A percentile compares a stretch with the other conserved stretches of the same genome.
These are phyloP conservation scores for Chrysoporthe deuterocubensis DNA, from an alignment of 2,329 filamentous ascomycete genomes.

Conservation along the genomic window DNA sequence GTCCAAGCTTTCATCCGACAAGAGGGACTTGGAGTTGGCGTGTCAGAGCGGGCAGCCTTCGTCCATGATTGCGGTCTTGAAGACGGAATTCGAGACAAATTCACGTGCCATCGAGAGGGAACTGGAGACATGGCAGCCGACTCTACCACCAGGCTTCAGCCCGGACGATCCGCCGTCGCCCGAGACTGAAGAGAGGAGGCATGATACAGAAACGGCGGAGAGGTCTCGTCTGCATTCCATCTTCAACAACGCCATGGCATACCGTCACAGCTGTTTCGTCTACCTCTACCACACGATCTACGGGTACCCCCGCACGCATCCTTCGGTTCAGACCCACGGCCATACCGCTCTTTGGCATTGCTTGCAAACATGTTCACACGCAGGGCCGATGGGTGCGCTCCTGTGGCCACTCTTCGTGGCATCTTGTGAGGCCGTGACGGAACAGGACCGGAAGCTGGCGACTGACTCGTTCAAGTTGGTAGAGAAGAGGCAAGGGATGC, in stretches of 20 bases:
- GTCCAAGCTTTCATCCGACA: slow-evolving; percentile 58
- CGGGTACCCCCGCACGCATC: slow-evolving; percentile 49
- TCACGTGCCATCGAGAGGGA: slow-evolving; percentile 60
- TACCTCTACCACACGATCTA: slow-evolving; percentile 62
- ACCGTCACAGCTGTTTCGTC: slow-evolving; percentile 61
- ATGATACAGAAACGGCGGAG: slow-evolving; percentile 37
- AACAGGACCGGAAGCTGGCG: slow-evolving; percentile 56
- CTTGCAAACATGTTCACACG: slow-evolving; percentile 56
- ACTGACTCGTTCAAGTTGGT: slow-evolving; percentile 56
- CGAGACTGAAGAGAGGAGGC: slow-evolving; percentile 28
- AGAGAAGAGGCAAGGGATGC: slow-evolving; percentile 65
- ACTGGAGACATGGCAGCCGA: slow-evolving; percentile 59
- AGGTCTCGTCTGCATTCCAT: slow-evolving; percentile 55
- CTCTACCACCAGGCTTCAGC: slow-evolving; percentile 46
- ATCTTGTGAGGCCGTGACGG: slow-evolving; percentile 59
- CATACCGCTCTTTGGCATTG: slow-evolving; percentile 58
- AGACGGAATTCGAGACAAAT: slow-evolving; percentile 54
- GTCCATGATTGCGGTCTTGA: slow-evolving; percentile 52
- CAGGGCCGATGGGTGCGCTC: slow-evolving; percentile 65
- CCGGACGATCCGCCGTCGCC: slow-evolving; percentile 31
- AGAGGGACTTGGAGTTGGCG: slow-evolving; percentile 54
- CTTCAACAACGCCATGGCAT: slow-evolving; percentile 63
- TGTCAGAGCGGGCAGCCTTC: slow-evolving; percentile 39
- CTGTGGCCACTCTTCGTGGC: slow-evolving; percentile 69
- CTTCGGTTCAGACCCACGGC: slow-evolving; percentile 57